Percentiles rank a stretch among this genome's conserved stretches.
These are phyloP conservation scores for Gnomoniopsis sp. DNA, from an alignment of 2,329 filamentous ascomycete genomes.

Conservation along the genomic window DNA sequence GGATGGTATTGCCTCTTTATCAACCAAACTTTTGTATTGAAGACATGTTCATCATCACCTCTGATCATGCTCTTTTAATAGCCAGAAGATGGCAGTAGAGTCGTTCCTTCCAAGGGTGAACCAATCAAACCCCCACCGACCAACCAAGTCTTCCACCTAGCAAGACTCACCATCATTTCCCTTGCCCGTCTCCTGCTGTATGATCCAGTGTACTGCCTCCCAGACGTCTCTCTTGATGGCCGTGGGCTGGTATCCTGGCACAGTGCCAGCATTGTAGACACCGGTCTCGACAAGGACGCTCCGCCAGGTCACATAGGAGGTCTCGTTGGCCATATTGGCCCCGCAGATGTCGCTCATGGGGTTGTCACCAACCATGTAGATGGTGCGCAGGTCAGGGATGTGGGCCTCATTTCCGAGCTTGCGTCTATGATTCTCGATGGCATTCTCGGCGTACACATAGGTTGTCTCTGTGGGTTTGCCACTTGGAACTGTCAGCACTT, in stretches of 20 bases:
- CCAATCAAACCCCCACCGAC: neutral
- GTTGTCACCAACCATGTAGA: constrained; percentile 74
- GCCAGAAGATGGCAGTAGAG: too few relatives aligned
- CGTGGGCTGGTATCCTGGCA: constrained; percentile 52
- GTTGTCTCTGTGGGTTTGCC: constrained; percentile 65
- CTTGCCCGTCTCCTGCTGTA: neutral
- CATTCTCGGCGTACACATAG: constrained; percentile 64
- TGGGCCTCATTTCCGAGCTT: constrained; percentile 8
- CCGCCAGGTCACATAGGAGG: constrained; percentile 55
- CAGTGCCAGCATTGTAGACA: constrained; percentile 46
- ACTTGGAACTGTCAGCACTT: neutral
- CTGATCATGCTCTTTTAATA: too few relatives aligned
- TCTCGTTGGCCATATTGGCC: constrained; percentile 7
- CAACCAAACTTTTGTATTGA: too few relatives aligned
- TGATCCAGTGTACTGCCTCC: constrained; percentile 62
- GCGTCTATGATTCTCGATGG: constrained; percentile 35
- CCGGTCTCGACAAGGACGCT: constrained; percentile 67
- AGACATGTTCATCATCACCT: too few relatives aligned
- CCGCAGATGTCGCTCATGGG: constrained; percentile 67
- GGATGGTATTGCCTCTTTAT: too few relatives aligned
- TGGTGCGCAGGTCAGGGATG: constrained; percentile 34
- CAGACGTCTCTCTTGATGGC: constrained; percentile 58
- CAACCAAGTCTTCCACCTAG: too few relatives aligned
- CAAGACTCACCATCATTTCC: too few relatives aligned
- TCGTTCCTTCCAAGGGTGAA: too few relatives aligned